phyloP scores from a whole-genome alignment of 192 early-diverging fungal species.

The Nowakowskiella sp. region DNA sequence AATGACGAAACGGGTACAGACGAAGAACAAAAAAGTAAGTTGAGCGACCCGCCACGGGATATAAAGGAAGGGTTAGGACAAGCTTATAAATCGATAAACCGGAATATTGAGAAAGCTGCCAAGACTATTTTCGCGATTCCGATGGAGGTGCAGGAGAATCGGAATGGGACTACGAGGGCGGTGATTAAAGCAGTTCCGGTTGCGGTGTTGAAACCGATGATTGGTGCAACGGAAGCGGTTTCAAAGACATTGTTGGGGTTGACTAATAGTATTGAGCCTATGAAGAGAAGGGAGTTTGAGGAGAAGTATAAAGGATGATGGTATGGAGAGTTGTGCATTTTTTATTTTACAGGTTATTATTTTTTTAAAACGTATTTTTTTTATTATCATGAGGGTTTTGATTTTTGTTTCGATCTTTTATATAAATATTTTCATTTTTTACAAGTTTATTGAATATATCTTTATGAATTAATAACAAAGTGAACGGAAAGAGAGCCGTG shows the following conservation, averaged over 20 bases:
- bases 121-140: constrained; percentile 82
- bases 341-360: too few relatives aligned
- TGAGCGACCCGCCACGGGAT: constrained; percentile 76
- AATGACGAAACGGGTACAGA: constrained; percentile 13
- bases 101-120: constrained; percentile 74
- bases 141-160: constrained; percentile 66
- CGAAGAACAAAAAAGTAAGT: constrained; percentile 56
- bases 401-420: too few relatives aligned
- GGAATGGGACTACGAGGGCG: constrained; percentile 37
- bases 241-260: constrained; percentile 85
- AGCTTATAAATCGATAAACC: constrained; percentile 70
- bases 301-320: too few relatives aligned
- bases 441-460: too few relatives aligned
- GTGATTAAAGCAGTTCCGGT: constrained; percentile 78
- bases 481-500: too few relatives aligned
- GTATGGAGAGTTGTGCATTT: too few relatives aligned
- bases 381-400: too few relatives aligned
- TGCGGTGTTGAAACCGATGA: constrained; percentile 90
- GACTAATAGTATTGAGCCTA: constrained; percentile 84
- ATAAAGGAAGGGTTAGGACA: constrained; percentile 75
- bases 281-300: constrained; percentile 63
- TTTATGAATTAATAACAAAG: too few relatives aligned
- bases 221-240: constrained; percentile 87
- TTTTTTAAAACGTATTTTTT: too few relatives aligned
- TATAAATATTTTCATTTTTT: too few relatives aligned